These are phyloP conservation scores for Monilinia fructicola DNA, from an alignment of 2,329 filamentous ascomycete genomes.

Conservation along the genomic window DNA sequence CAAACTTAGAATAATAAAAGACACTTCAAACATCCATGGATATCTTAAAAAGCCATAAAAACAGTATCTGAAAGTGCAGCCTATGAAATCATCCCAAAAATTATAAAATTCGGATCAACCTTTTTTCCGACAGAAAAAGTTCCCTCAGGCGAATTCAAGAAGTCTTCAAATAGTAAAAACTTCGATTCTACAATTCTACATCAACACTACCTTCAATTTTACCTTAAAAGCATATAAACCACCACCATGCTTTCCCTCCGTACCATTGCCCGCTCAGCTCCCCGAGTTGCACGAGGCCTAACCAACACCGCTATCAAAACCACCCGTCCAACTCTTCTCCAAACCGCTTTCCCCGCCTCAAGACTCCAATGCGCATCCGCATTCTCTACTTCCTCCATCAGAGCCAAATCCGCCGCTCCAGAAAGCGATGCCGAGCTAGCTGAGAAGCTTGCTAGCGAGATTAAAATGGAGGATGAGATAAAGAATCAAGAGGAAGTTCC, in stretches of 20 bases:
- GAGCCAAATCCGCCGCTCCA: conserved; percentile 38
- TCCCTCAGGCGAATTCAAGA: conserved; percentile 18
- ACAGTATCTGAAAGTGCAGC: not conserved
- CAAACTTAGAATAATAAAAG: not conserved
- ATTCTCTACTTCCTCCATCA: conserved; percentile 46
- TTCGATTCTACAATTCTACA: conserved; percentile 12
- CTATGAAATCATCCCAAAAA: conserved; percentile 14
- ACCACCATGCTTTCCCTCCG: conserved; percentile 67
- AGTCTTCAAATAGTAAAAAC: not conserved
- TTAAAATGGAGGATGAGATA: conserved; percentile 80
- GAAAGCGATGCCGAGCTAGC: conserved; percentile 76
- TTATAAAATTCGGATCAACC: conserved; percentile 22
- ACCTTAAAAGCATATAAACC: conserved; percentile 22
- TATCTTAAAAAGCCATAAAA: not conserved
- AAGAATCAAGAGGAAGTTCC: conserved; percentile 68
- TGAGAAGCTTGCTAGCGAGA: conserved; percentile 81
- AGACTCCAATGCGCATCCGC: conserved; percentile 36
- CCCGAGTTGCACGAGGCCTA: conserved; percentile 61
- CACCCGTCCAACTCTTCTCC: conserved; percentile 35
- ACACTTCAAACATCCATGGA: not conserved
- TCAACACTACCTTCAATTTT: conserved; percentile 26
- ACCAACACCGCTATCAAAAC: conserved; percentile 52
- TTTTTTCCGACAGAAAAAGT: conserved; percentile 27
- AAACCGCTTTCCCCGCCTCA: conserved; percentile 37
- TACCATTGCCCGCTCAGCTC: conserved; percentile 63